Conservation (phyloP, 257 asterid species). For the Salvia rosmarinus region DNA sequence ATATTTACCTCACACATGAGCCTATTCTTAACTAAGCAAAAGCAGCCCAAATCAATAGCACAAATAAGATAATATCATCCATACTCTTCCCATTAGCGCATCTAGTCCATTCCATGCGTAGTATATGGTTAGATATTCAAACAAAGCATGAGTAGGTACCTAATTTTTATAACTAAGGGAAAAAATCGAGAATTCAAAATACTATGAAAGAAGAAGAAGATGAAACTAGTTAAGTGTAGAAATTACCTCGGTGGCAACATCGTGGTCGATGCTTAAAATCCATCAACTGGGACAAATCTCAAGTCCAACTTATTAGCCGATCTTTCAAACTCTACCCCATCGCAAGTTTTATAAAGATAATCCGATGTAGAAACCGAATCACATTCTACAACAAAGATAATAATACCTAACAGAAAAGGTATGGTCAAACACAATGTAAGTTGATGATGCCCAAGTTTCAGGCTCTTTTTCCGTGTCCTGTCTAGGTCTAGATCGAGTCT, state of each 20-base stretch:
- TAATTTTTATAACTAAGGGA: background rate
- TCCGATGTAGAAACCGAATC: slow-evolving; percentile 95
- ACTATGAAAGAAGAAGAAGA: background rate
- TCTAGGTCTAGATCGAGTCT: too few species aligned
- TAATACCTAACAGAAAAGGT: slow-evolving; percentile 63
- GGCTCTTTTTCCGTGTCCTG: too few species aligned
- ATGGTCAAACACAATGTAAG: slow-evolving; percentile 9
- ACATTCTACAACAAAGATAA: slow-evolving; percentile 84
- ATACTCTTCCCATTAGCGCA: background rate
- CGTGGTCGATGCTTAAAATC: slow-evolving; percentile 87
- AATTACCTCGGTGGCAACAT: slow-evolving; percentile 81
- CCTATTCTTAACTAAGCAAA: slow-evolving; percentile 8
- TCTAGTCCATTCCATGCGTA: background rate
- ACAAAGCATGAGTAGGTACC: background rate
- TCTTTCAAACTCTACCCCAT: slow-evolving; percentile 93
- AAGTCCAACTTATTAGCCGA: slow-evolving; percentile 86
- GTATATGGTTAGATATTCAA: slow-evolving; percentile 11
- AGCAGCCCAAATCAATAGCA: slow-evolving; percentile 6
- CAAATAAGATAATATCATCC: background rate
- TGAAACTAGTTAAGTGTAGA: slow-evolving; percentile 10
- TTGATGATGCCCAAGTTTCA: too few species aligned
- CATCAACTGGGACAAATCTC: slow-evolving; percentile 91
- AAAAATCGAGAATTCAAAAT: slow-evolving; percentile 11
- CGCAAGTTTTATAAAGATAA: slow-evolving; percentile 78
- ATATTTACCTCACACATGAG: background rate